Percentiles rank a stretch among this genome's conserved stretches.
Conservation (phyloP, 352 stramenopile species). For the Pythium scleroteichum region DNA sequence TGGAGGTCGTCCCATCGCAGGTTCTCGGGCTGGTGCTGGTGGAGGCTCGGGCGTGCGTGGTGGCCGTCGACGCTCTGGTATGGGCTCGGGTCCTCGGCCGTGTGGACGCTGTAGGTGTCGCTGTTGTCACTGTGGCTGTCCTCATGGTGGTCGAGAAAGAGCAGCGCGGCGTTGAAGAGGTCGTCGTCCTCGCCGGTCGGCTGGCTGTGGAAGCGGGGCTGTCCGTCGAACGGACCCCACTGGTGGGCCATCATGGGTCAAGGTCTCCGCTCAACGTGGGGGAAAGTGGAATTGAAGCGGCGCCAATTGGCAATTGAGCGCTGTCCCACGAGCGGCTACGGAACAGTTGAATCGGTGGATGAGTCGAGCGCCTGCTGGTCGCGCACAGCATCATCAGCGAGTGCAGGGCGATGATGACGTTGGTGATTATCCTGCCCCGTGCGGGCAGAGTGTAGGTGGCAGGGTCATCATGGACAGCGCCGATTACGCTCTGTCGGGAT, state of each 20-base stretch:
- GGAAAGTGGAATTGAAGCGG: neutral
- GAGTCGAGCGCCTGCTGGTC: conserved; percentile 7
- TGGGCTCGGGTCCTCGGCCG: neutral
- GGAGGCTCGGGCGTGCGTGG: neutral
- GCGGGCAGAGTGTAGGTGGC: neutral
- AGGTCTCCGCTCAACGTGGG: conserved; percentile 2
- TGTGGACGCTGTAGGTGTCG: conserved; percentile 6
- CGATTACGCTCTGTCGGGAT: conserved; percentile 5
- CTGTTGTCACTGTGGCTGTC: conserved; percentile 5
- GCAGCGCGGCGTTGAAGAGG: conserved; percentile 15
- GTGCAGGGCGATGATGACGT: conserved; percentile 3
- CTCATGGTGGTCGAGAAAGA: conserved; percentile 16
- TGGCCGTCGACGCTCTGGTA: neutral
- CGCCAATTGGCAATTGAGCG: conserved; percentile 1
- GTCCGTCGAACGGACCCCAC: neutral
- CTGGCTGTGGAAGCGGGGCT: neutral
- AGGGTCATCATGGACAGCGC: neutral
- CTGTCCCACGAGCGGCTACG: neutral
- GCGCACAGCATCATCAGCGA: conserved; percentile 3
- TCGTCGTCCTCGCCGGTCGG: conserved; percentile 13
- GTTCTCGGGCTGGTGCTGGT: neutral
- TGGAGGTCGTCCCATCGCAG: neutral
- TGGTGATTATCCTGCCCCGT: neutral
- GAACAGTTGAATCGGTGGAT: neutral
- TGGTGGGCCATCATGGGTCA: conserved; percentile 5